phyloP scores from a whole-genome alignment of 148 eudicot genomes.

The Spergularia marina region DNA sequence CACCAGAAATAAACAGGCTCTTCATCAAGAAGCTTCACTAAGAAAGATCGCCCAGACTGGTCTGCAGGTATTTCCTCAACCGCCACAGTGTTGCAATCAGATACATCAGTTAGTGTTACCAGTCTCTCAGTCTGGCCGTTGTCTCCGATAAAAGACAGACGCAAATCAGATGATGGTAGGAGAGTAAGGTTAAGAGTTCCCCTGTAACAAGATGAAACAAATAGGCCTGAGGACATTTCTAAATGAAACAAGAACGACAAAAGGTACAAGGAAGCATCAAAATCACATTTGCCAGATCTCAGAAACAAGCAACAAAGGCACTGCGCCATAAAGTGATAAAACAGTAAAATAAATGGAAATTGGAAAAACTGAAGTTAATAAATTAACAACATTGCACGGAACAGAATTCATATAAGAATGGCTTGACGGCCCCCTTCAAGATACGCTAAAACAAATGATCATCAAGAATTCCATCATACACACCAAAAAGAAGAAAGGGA shows the following conservation, averaged over 20 bases:
- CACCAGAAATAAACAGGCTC: constrained; percentile 75
- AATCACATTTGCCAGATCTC: no score
- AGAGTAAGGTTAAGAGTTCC: constrained; percentile 75
- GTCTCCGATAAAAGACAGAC: constrained; percentile 75
- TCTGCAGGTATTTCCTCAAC: constrained; percentile 70
- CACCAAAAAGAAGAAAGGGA: no score
- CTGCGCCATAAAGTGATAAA: no score
- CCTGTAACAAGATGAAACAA: constrained; percentile 40
- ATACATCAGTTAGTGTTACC: constrained; percentile 44
- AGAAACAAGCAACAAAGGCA: not conserved
- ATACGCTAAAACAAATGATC: no score
- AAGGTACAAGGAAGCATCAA: not conserved
- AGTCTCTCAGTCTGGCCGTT: constrained; percentile 67
- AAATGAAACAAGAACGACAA: constrained; percentile 1
- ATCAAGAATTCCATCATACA: no score
- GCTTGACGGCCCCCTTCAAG: no score
- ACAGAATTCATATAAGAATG: no score
- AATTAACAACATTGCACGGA: no score
- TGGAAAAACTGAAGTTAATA: no score
- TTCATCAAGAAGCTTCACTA: constrained; percentile 41
- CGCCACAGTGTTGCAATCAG: constrained; percentile 42
- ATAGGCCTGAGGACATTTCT: not conserved
- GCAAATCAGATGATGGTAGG: constrained; percentile 80
- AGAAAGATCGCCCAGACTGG: constrained; percentile 77
- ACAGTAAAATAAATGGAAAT: not conserved